phyloP scores from a whole-genome alignment of 345 rosid species.

The Eucalyptus curtisii region DNA sequence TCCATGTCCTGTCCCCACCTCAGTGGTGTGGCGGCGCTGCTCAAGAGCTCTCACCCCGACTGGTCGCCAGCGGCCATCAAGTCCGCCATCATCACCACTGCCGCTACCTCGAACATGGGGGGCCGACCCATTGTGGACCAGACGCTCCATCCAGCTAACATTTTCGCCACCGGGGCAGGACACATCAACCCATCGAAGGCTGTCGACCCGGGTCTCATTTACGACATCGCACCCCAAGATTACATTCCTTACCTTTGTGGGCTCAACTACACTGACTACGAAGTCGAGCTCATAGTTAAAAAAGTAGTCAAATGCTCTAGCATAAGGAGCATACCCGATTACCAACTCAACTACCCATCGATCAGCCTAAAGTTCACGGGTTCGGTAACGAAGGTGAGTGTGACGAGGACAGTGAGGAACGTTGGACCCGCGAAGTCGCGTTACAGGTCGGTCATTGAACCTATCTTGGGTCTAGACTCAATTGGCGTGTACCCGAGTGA shows the following conservation, averaged over 20 bases:
- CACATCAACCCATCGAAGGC: conserved; percentile 48
- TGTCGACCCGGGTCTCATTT: conserved; percentile 42
- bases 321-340: neutral
- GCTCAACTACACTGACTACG: conserved; percentile 19
- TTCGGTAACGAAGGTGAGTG: neutral
- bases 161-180: conserved; percentile 52
- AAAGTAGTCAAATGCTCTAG: conserved; percentile 4
- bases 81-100: conserved; percentile 36
- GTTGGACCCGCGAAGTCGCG: neutral
- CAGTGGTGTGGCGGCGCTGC: conserved; percentile 31
- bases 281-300: conserved; percentile 1
- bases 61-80: conserved; percentile 40
- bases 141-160: conserved; percentile 25
- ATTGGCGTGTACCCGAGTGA: neutral
- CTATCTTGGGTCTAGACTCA: neutral
- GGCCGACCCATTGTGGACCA: conserved; percentile 29
- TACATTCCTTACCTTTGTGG: conserved; percentile 37
- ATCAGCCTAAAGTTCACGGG: neutral
- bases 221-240: conserved; percentile 34
- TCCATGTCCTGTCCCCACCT: conserved; percentile 51
- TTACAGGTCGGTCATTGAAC: neutral
- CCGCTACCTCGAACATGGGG: conserved; percentile 5
- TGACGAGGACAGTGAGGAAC: neutral
- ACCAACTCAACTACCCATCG: conserved; percentile 15
- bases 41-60: conserved; percentile 24